phyloP scores from a whole-genome alignment of 805 yeast species.

The Lachancea lanzarotensis region DNA sequence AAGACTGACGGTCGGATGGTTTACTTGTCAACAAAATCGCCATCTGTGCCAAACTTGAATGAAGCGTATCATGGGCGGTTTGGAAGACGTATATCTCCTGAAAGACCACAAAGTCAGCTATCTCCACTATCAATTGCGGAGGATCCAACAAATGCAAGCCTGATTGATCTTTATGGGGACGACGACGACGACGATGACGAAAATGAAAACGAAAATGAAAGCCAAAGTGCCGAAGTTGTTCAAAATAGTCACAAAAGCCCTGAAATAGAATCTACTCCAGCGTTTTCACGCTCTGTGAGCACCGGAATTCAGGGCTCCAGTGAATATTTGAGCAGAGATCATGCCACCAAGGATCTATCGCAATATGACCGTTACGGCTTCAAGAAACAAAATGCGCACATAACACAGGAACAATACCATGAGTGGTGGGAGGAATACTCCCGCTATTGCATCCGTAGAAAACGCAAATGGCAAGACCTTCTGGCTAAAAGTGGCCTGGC shows the following conservation, averaged over 20 bases:
- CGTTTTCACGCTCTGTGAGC: neutral
- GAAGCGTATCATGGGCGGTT: neutral
- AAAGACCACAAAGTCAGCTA: slow-evolving; percentile 3
- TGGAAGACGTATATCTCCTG: neutral
- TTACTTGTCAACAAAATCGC: slow-evolving; percentile 6
- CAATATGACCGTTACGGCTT: slow-evolving; percentile 81
- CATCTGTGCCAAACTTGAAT: slow-evolving; percentile 10
- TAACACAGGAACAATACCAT: slow-evolving; percentile 54
- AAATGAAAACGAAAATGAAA: neutral
- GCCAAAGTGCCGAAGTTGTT: too few species aligned
- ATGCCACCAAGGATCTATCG: slow-evolving; percentile 1
- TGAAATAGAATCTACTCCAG: neutral
- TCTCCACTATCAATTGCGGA: neutral
- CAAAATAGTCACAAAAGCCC: slow-evolving; percentile 1
- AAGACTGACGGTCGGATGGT: neutral
- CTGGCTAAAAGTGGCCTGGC: slow-evolving; percentile 62
- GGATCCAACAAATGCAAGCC: slow-evolving; percentile 6
- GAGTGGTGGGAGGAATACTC: slow-evolving; percentile 70
- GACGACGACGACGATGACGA: slow-evolving; percentile 3
- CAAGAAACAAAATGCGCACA: slow-evolving; percentile 52
- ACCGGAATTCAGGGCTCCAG: neutral
- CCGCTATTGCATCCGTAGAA: slow-evolving; percentile 54
- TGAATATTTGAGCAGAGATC: neutral
- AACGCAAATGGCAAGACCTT: slow-evolving; percentile 67
- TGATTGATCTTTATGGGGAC: slow-evolving; percentile 10